Evolutionary conservation across 2,329 filamentous ascomycete genomes (phyloP).

Genomic region (Neurospora crassa): DNA sequence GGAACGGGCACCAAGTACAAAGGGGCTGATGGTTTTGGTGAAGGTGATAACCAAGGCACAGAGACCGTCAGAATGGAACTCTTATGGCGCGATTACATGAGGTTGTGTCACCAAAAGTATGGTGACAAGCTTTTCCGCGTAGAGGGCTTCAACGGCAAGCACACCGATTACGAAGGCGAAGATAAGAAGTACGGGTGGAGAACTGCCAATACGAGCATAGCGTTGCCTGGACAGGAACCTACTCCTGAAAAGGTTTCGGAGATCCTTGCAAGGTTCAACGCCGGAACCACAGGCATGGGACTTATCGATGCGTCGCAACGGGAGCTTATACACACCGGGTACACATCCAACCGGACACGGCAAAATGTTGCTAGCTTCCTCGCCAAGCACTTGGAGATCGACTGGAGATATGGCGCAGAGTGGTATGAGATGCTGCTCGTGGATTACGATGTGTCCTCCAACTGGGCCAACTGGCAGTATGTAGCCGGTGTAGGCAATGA

Average conservation of each 20-base stretch:
- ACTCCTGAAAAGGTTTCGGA: slow-evolving; percentile 33
- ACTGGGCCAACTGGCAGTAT: slow-evolving; percentile 82
- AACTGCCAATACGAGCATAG: slow-evolving; percentile 25
- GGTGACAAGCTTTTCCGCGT: slow-evolving; percentile 52
- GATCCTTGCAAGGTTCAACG: slow-evolving; percentile 48
- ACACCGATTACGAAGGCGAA: slow-evolving; percentile 33
- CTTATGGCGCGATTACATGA: slow-evolving; percentile 74
- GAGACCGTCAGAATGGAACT: slow-evolving; percentile 62
- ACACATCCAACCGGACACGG: slow-evolving; percentile 65
- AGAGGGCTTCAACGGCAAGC: slow-evolving; percentile 49
- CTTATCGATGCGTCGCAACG: slow-evolving; percentile 70
- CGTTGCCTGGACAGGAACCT: slow-evolving; percentile 27
- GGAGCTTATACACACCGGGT: slow-evolving; percentile 66
- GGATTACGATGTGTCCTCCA: slow-evolving; percentile 68
- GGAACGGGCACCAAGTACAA: slow-evolving; percentile 36
- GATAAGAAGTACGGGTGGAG: slow-evolving; percentile 36
- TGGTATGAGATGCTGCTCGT: slow-evolving; percentile 70
- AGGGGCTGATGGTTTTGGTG: slow-evolving; percentile 46
- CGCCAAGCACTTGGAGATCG: slow-evolving; percentile 61
- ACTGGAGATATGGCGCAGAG: slow-evolving; percentile 74
- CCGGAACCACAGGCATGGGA: slow-evolving; percentile 64
- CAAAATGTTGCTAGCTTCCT: slow-evolving; percentile 72
- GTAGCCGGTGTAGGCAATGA: slow-evolving; percentile 73
- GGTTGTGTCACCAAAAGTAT: slow-evolving; percentile 64
- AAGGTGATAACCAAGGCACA: slow-evolving; percentile 65